Evolutionary conservation across 2,329 filamentous ascomycete species (phyloP).

Genomic region (Aphanocladium album): DNA sequence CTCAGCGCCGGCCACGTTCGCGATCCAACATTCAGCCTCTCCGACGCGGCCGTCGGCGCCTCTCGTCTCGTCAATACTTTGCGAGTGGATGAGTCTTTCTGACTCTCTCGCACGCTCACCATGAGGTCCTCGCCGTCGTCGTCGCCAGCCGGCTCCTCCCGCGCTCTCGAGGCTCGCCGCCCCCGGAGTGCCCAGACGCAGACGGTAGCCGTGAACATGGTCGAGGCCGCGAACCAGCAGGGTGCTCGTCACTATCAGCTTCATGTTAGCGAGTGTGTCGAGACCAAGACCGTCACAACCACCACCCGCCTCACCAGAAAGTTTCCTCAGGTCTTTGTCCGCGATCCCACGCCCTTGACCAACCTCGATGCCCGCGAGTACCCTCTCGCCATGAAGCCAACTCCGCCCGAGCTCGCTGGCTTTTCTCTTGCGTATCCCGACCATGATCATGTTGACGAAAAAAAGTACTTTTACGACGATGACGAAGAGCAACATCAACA

Average conservation of each 20-base stretch:
- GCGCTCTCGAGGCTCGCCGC: conserved; percentile 33
- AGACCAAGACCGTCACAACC: conserved; percentile 74
- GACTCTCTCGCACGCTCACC: not conserved
- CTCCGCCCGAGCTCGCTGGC: conserved; percentile 70
- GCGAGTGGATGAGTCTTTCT: not conserved
- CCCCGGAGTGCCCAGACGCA: conserved; percentile 30
- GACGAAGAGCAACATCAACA: conserved; percentile 27
- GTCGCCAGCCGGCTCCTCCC: conserved; percentile 22
- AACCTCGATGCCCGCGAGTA: conserved; percentile 84
- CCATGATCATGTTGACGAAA: not conserved
- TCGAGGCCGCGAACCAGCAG: conserved; percentile 33
- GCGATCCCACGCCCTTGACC: conserved; percentile 63
- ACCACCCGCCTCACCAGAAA: conserved; percentile 82
- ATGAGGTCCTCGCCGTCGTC: conserved; percentile 35
- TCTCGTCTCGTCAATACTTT: not conserved
- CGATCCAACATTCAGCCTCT: not conserved
- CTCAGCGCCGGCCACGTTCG: not conserved
- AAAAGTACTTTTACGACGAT: not conserved
- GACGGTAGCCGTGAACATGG: conserved; percentile 44
- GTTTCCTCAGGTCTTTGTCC: conserved; percentile 80
- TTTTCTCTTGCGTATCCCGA: conserved; percentile 49
- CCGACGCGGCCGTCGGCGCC: not conserved
- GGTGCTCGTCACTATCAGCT: conserved; percentile 43
- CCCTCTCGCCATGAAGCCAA: conserved; percentile 76
- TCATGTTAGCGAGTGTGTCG: conserved; percentile 59